Evolutionary conservation across 257 asterid species (phyloP).

Genomic region (Dorcoceras hygrometricum): DNA sequence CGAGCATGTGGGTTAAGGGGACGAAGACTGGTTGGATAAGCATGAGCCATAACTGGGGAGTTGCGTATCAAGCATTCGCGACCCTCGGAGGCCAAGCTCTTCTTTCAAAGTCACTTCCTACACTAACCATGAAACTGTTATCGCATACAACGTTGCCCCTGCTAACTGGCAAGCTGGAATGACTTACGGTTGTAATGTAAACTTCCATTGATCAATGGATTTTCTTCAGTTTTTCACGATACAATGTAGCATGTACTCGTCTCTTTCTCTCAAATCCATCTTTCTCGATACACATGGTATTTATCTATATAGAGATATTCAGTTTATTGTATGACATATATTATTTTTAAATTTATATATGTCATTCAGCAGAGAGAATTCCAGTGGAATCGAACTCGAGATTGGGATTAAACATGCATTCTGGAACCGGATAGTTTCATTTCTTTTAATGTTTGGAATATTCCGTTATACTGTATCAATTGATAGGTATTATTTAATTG

Average conservation of each 20-base stretch:
- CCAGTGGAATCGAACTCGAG: background rate
- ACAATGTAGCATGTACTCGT: background rate
- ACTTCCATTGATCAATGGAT: slow-evolving; percentile 43
- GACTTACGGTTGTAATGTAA: slow-evolving; percentile 45
- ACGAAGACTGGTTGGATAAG: slow-evolving; percentile 50
- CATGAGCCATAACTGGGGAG: slow-evolving; percentile 76
- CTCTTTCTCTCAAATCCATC: background rate
- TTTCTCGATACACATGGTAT: too few relatives aligned
- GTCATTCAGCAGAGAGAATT: background rate
- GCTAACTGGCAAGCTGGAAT: slow-evolving; percentile 56
- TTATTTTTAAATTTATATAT: too few relatives aligned
- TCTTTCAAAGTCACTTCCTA: slow-evolving; percentile 55
- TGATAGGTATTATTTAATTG: too few relatives aligned
- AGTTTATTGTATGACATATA: too few relatives aligned
- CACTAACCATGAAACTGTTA: slow-evolving; percentile 41
- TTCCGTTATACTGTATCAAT: too few relatives aligned
- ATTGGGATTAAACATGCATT: background rate
- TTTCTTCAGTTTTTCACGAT: too few relatives aligned
- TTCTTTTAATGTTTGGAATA: too few relatives aligned
- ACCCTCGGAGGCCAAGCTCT: slow-evolving; percentile 55
- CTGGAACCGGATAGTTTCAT: too few relatives aligned
- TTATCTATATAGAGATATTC: too few relatives aligned
- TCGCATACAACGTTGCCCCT: slow-evolving; percentile 55
- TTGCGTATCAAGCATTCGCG: slow-evolving; percentile 66
- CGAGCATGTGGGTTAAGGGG: slow-evolving; percentile 51